These are phyloP conservation scores for Cicer cuneatum DNA, from an alignment of 306 rosid genomes.

Conservation along the genomic window DNA sequence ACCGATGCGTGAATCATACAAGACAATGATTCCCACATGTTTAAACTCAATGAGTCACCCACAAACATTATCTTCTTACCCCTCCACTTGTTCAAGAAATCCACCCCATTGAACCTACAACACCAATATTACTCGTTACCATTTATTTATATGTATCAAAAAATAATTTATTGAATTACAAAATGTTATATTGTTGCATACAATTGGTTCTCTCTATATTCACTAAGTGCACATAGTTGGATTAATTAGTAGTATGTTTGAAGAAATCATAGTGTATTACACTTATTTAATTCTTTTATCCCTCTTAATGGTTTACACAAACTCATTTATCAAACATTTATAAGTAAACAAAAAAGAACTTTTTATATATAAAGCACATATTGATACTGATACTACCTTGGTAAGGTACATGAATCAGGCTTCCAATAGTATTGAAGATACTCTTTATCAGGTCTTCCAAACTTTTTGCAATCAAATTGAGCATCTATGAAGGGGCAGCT, in stretches of 20 bases:
- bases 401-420: constrained; percentile 73
- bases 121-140: background rate
- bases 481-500: constrained; percentile 75
- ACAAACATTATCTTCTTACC: constrained; percentile 94
- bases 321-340: too few relatives aligned
- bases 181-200: too few relatives aligned
- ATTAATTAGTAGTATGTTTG: too few relatives aligned
- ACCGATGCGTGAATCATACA: constrained; percentile 77
- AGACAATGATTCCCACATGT: constrained; percentile 91
- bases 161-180: too few relatives aligned
- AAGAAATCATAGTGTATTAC: too few relatives aligned
- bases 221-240: too few relatives aligned
- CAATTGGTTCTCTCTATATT: too few relatives aligned
- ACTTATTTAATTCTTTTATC: too few relatives aligned
- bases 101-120: constrained; percentile 73
- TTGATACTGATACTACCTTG: constrained; percentile 89
- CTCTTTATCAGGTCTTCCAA: constrained; percentile 75
- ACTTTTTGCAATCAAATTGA: constrained; percentile 76
- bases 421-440: constrained; percentile 92
- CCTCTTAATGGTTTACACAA: too few relatives aligned
- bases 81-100: constrained; percentile 65
- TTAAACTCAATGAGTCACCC: constrained; percentile 92
- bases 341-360: too few relatives aligned
- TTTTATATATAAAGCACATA: too few relatives aligned
- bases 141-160: too few relatives aligned